These are phyloP conservation scores for Plasmodium gallinaceum DNA, from an alignment of 169 alveolate species.

Conservation along the genomic window DNA sequence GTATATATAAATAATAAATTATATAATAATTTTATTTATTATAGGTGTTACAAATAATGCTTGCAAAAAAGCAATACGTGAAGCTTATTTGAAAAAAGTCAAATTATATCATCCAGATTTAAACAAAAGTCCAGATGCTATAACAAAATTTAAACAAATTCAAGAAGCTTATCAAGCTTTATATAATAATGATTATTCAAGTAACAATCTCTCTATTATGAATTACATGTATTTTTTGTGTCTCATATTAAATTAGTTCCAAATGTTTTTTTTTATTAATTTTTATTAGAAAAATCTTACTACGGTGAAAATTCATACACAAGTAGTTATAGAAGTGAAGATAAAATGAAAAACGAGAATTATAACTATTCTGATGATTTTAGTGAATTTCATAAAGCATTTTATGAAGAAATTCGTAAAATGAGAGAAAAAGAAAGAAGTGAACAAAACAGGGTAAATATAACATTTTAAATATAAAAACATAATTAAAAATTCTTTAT, in stretches of 20 bases:
- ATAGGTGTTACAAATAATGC: slow-evolving; percentile 87
- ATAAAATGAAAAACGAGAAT: slow-evolving; percentile 11
- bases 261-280: background rate
- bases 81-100: slow-evolving; percentile 92
- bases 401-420: slow-evolving; percentile 75
- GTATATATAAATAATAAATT: background rate
- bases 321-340: slow-evolving; percentile 23
- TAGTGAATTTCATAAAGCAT: slow-evolving; percentile 63
- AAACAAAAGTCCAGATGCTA: slow-evolving; percentile 87
- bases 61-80: slow-evolving; percentile 90
- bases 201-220: slow-evolving; percentile 38
- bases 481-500: background rate
- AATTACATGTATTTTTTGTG: background rate
- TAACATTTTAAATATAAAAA: slow-evolving; percentile 1
- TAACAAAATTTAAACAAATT: slow-evolving; percentile 89
- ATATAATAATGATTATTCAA: slow-evolving; percentile 84
- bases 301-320: slow-evolving; percentile 31
- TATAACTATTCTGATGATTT: slow-evolving; percentile 40
- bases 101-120: slow-evolving; percentile 94
- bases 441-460: slow-evolving; percentile 43
- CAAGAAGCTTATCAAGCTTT: slow-evolving; percentile 91
- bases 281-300: slow-evolving; percentile 24
- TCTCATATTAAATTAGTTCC: background rate
- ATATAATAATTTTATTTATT: background rate
- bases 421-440: slow-evolving; percentile 70